Conservation (phyloP, 345 rosid genomes). For the Garcia nutans region DNA sequence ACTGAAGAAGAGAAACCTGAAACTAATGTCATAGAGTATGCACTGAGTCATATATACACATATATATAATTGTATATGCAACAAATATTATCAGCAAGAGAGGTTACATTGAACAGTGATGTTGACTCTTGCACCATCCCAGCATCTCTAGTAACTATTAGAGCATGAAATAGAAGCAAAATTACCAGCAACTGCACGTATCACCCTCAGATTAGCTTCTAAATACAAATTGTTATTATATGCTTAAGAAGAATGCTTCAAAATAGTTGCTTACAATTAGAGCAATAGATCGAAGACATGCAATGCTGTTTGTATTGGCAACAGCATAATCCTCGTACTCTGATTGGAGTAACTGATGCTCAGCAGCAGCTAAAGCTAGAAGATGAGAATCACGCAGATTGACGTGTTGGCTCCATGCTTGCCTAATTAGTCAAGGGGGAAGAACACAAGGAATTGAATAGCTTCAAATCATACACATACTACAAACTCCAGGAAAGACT, state of each 20-base stretch:
- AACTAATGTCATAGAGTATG: slow-evolving; percentile 27
- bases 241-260: not conserved
- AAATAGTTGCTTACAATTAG: slow-evolving; percentile 40
- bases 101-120: slow-evolving; percentile 41
- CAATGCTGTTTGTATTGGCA: slow-evolving; percentile 49
- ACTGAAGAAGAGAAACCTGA: slow-evolving; percentile 64
- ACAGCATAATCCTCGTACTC: slow-evolving; percentile 59
- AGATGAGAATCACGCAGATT: slow-evolving; percentile 45
- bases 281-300: slow-evolving; percentile 58
- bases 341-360: slow-evolving; percentile 46
- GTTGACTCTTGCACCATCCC: slow-evolving; percentile 48
- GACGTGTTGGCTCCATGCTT: slow-evolving; percentile 44
- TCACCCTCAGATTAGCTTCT: slow-evolving; percentile 8
- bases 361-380: slow-evolving; percentile 55
- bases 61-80: not conserved
- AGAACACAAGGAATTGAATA: not conserved
- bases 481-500: not conserved
- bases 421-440: slow-evolving; percentile 35
- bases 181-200: slow-evolving; percentile 49
- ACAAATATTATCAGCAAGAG: not conserved
- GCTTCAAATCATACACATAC: not conserved
- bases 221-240: not conserved
- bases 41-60: not conserved
- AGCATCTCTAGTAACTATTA: slow-evolving; percentile 42
- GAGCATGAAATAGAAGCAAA: slow-evolving; percentile 54